These are phyloP conservation scores for Nectriaceae sp. DNA, from an alignment of 2,329 filamentous ascomycete genomes.

Conservation along the genomic window DNA sequence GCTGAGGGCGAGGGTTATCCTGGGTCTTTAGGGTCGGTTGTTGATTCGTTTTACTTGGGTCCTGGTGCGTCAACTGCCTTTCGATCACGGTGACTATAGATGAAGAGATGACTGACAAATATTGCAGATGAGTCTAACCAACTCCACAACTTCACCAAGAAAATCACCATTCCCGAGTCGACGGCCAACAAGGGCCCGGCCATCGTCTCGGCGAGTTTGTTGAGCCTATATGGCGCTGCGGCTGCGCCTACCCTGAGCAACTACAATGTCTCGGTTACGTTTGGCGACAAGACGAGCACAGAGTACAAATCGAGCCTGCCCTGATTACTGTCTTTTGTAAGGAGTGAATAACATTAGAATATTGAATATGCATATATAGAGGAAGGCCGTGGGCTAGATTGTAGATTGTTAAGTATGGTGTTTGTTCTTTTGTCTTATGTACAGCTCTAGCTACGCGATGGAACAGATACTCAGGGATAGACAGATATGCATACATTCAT, in stretches of 20 bases:
- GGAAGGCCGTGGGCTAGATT: no score
- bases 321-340: neutral
- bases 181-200: constrained; percentile 18
- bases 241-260: constrained; percentile 17
- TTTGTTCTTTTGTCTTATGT: no score
- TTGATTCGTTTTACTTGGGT: constrained; percentile 38
- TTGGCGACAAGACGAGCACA: constrained; percentile 27
- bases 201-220: constrained; percentile 28
- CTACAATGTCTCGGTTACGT: constrained; percentile 29
- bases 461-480: neutral
- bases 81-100: no score
- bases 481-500: neutral
- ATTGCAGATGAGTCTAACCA: constrained; percentile 28
- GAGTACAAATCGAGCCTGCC: constrained; percentile 18
- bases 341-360: no score
- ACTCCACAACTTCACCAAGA: constrained; percentile 25
- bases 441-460: no score
- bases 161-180: constrained; percentile 26
- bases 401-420: no score
- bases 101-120: constrained; percentile 8
- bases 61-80: constrained; percentile 27
- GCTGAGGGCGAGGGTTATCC: constrained; percentile 24
- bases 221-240: constrained; percentile 30
- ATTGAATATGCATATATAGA: no score
- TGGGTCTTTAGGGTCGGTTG: constrained; percentile 31